Evolutionary conservation across 257 asterid genomes (phyloP).

Genomic region (Mentha longifolia): DNA sequence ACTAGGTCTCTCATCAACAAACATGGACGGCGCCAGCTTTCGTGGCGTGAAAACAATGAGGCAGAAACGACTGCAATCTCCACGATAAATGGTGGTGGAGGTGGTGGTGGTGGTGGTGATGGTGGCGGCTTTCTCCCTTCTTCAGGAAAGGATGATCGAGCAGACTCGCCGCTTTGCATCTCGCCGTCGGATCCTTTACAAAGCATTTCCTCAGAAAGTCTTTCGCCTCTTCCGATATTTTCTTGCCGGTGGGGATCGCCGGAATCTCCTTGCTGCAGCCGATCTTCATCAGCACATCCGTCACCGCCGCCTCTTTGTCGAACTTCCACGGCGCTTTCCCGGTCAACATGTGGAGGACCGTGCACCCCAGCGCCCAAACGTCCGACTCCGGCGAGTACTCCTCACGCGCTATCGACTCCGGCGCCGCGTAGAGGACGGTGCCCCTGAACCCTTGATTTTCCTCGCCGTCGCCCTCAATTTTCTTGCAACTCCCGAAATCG

Average conservation of each 20-base stretch:
- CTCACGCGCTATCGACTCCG: conserved; percentile 28
- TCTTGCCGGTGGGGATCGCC: background rate
- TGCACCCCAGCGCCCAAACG: conserved; percentile 39
- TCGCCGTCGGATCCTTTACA: conserved; percentile 28
- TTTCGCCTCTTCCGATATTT: conserved; percentile 27
- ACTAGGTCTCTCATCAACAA: background rate
- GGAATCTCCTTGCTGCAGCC: conserved; percentile 25
- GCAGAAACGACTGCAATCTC: conserved; percentile 2
- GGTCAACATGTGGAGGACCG: conserved; percentile 26
- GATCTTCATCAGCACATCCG: conserved; percentile 31
- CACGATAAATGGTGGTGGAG: background rate
- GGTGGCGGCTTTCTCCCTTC: background rate
- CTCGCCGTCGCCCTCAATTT: background rate
- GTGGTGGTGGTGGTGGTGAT: background rate
- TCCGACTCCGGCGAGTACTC: conserved; percentile 31
- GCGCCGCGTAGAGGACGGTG: conserved; percentile 36
- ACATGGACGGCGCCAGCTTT: background rate
- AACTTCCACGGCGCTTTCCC: conserved; percentile 30
- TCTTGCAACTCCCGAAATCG: conserved; percentile 29
- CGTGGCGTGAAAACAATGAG: background rate
- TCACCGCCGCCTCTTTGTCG: background rate
- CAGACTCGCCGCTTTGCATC: conserved; percentile 25
- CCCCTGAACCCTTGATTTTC: conserved; percentile 26
- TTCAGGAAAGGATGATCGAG: conserved; percentile 30
- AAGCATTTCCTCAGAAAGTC: conserved; percentile 26